Percentiles rank a stretch among this genome's conserved stretches.
phyloP scores from a whole-genome alignment of 2,329 filamentous ascomycete species.

The Fusarium scirpi region DNA sequence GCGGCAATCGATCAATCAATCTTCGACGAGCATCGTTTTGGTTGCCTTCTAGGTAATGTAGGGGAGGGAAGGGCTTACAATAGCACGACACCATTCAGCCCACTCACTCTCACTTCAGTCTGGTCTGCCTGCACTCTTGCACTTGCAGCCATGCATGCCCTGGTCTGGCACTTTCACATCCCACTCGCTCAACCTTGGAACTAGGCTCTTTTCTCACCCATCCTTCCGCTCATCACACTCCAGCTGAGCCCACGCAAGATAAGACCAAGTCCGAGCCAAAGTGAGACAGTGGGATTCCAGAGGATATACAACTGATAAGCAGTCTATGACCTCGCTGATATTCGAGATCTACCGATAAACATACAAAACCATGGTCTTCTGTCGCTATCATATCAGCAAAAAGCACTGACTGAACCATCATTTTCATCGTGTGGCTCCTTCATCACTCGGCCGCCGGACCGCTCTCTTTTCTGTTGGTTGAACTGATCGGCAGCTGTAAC shows the following conservation, averaged over 20 bases:
- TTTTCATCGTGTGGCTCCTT: conserved; percentile 9
- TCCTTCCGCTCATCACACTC: conserved; percentile 17
- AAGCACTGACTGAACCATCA: background rate
- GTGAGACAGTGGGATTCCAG: conserved; percentile 24
- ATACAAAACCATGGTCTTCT: background rate
- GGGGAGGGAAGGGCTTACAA: conserved; percentile 1
- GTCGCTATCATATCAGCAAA: background rate
- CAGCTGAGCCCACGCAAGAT: conserved; percentile 16
- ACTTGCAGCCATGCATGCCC: conserved; percentile 37
- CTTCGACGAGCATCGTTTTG: background rate
- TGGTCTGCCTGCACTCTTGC: background rate
- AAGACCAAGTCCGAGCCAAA: background rate
- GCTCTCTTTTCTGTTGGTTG: conserved; percentile 20
- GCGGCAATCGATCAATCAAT: conserved; percentile 11
- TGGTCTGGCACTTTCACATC: conserved; percentile 29
- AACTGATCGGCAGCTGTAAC: conserved; percentile 35
- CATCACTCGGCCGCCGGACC: conserved; percentile 17
- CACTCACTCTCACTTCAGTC: conserved; percentile 22
- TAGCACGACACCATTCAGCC: conserved; percentile 14
- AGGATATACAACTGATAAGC: conserved; percentile 29
- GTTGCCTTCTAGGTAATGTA: background rate
- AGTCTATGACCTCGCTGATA: background rate
- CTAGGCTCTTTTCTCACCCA: conserved; percentile 30
- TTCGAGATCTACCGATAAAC: conserved; percentile 2
- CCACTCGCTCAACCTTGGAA: conserved; percentile 32